Conservation (phyloP, 2,329 filamentous ascomycete genomes). For the Ophiocordyceps polyrhachis-furcata region DNA sequence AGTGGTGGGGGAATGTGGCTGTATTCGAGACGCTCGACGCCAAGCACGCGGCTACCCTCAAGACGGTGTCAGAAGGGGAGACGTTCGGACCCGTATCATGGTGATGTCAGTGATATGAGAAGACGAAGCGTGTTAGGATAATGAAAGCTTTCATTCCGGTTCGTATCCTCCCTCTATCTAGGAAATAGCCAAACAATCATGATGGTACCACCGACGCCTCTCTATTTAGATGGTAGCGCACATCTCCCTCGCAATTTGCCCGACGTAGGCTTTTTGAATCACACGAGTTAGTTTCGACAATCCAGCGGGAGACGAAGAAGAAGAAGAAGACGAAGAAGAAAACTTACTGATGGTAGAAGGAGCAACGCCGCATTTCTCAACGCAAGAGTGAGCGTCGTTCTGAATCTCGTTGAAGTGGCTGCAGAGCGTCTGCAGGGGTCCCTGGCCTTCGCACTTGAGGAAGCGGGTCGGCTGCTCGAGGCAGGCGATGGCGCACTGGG, state of each 20-base stretch:
- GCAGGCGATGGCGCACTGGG: not conserved
- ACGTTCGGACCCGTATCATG: slow-evolving; percentile 15
- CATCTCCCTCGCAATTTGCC: not conserved
- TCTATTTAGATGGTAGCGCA: not conserved
- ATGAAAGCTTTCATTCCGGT: not conserved
- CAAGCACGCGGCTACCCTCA: slow-evolving; percentile 6
- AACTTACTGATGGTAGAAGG: not conserved
- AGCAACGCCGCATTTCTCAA: not conserved
- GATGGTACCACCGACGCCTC: not conserved
- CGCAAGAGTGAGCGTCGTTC: not conserved
- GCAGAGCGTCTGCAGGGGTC: not conserved
- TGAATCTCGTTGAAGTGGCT: not conserved
- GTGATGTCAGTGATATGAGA: slow-evolving; percentile 3
- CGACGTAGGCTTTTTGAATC: not conserved
- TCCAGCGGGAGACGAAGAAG: too few species aligned
- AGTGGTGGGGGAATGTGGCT: slow-evolving; percentile 34
- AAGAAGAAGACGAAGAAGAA: not conserved
- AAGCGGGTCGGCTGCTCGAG: not conserved
- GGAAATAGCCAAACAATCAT: not conserved
- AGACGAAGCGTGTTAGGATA: not conserved
- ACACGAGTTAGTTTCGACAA: too few species aligned
- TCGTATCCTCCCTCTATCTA: too few species aligned
- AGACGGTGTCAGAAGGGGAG: slow-evolving; percentile 7
- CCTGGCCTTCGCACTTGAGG: not conserved
- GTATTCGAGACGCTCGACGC: slow-evolving; percentile 17